These are phyloP conservation scores for Psidium guajava DNA, from an alignment of 345 rosid species.

Conservation along the genomic window DNA sequence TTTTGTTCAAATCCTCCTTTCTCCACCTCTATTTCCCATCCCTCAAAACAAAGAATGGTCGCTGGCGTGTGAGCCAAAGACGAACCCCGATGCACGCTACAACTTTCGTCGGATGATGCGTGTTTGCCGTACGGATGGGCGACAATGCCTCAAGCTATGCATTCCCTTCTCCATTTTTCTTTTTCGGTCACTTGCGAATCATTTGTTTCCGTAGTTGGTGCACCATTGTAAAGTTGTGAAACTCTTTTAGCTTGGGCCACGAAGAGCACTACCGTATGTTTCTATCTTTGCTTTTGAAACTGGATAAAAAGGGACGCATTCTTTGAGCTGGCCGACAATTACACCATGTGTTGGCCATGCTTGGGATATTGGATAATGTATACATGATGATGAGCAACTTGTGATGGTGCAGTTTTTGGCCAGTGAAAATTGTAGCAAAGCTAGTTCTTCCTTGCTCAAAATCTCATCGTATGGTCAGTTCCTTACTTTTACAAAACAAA, in stretches of 20 bases:
- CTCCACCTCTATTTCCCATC: background rate
- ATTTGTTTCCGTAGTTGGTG: background rate
- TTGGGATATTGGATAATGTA: background rate
- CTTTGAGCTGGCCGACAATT: background rate
- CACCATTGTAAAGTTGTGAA: background rate
- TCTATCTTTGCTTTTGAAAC: background rate
- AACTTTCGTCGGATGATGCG: background rate
- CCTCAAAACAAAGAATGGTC: background rate
- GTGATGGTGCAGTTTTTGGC: background rate
- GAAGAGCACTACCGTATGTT: background rate
- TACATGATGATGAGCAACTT: background rate
- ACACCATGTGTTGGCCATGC: background rate
- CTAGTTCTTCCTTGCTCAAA: background rate
- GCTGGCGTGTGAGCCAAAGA: accelerated
- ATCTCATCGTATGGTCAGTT: background rate
- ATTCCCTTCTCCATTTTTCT: background rate
- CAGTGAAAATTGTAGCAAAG: background rate
- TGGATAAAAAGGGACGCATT: background rate
- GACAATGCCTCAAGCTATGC: background rate
- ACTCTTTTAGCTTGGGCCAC: background rate
- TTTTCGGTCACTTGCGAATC: background rate
- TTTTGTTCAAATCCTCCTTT: background rate
- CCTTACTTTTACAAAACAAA: background rate
- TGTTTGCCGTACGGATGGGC: background rate
- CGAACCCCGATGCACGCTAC: background rate